phyloP scores from a whole-genome alignment of 768 basidiomycete genomes.

The Serendipita sp. region DNA sequence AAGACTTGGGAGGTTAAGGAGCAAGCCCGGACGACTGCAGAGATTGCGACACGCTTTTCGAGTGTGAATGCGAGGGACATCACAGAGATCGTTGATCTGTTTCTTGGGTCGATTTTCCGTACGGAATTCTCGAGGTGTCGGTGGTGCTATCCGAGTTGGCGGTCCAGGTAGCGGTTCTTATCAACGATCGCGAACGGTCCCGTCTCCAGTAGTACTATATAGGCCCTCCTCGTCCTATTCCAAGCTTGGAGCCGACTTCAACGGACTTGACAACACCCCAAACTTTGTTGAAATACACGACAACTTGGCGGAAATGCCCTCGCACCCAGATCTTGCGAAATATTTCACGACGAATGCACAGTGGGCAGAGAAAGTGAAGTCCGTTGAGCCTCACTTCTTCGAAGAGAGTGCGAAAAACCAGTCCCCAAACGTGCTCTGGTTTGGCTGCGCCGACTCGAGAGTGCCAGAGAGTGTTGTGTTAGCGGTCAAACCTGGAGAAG shows the following conservation, averaged over 20 bases:
- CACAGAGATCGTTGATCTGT: not conserved
- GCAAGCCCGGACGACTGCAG: conserved; percentile 78
- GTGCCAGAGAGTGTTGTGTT: conserved; percentile 67
- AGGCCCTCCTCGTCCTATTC: too few species aligned
- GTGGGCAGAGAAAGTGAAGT: conserved; percentile 50
- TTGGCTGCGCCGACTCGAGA: conserved; percentile 72
- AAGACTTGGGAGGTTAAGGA: conserved; percentile 72
- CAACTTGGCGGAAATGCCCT: not conserved
- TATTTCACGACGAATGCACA: conserved; percentile 38
- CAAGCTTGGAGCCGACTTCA: too few species aligned
- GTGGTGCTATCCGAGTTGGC: too few species aligned
- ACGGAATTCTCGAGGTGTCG: too few species aligned
- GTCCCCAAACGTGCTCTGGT: conserved; percentile 57
- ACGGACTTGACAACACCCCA: too few species aligned
- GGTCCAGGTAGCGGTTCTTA: too few species aligned
- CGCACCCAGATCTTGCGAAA: conserved; percentile 15
- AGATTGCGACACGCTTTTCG: conserved; percentile 69
- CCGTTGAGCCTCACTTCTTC: conserved; percentile 49
- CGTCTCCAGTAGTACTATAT: too few species aligned
- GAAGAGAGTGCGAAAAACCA: conserved; percentile 43
- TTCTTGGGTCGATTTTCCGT: not conserved
- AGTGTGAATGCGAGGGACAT: conserved; percentile 34
- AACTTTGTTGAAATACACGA: too few species aligned
- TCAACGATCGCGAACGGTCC: too few species aligned
- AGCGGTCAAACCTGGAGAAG: conserved; percentile 53